These are phyloP conservation scores for Moesziomyces sp. DNA, from an alignment of 1,284 basidiomycete genomes.

Conservation along the genomic window DNA sequence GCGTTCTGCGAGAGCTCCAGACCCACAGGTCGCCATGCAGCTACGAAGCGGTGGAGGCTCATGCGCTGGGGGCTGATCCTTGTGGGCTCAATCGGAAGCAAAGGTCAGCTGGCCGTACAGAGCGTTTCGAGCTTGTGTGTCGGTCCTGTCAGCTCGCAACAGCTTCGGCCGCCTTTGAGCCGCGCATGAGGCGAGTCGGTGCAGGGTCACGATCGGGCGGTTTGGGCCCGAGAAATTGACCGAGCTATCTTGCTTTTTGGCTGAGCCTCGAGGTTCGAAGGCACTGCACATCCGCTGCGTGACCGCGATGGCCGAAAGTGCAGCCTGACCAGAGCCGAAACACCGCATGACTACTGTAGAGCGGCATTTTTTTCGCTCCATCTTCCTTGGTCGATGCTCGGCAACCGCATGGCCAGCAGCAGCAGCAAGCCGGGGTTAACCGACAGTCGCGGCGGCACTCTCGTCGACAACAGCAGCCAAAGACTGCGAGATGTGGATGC, in stretches of 20 bases:
- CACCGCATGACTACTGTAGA: not conserved
- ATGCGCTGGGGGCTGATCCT: not conserved
- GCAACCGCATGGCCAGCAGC: too few relatives aligned
- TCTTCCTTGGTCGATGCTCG: not conserved
- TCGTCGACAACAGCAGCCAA: not conserved
- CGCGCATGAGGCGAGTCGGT: slow-evolving; percentile 2
- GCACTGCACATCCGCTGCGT: not conserved
- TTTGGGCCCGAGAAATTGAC: slow-evolving; percentile 14
- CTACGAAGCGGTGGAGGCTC: too few relatives aligned
- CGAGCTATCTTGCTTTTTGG: slow-evolving; percentile 1
- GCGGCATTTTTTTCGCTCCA: not conserved
- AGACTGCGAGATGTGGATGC: not conserved
- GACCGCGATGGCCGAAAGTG: slow-evolving; percentile 31
- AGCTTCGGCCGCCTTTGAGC: slow-evolving; percentile 9
- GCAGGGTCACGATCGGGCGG: slow-evolving; percentile 5
- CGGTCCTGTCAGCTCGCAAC: too few relatives aligned
- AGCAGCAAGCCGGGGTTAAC: not conserved
- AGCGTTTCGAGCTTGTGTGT: too few relatives aligned
- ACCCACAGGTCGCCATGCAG: too few relatives aligned
- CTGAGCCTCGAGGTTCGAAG: too few relatives aligned
- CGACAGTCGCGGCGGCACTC: not conserved
- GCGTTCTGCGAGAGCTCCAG: too few relatives aligned
- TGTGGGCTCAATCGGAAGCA: not conserved
- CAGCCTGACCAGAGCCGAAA: slow-evolving; percentile 23
- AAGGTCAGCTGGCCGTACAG: slow-evolving; percentile 2